Evolutionary conservation across 23 red algal species (phyloP), one percentile per base, ranked within the genome.

Genomic region (Gracilaria domingensis): DNA sequence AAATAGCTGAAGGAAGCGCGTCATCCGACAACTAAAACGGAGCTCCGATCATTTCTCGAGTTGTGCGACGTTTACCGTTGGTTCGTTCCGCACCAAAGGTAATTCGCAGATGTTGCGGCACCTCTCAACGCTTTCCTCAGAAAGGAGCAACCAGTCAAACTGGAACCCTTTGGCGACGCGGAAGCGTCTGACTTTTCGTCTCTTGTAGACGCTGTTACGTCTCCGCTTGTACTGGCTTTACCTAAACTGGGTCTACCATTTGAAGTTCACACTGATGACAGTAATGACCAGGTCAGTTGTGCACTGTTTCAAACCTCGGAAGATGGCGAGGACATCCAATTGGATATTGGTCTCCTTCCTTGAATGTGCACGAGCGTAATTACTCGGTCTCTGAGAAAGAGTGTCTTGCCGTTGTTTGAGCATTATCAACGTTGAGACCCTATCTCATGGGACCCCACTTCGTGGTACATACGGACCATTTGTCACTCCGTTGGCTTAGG

Each of bases 321-420:
- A 21, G 26, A 48, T 8, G 38, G 16, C 8, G 42, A 25, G 32
- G 72, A 24, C 26, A 48, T 80, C 75, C 75, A 8, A 49, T 80
- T 50, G 75, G 75, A 30, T 80, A 50, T 80, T 80, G 35, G 75
- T 24, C 40, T 50, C 34, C 40, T 21, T n/a, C n/a, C n/a, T 50
- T 80, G 23, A 48, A 17, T 17, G 40, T 21, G 23, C 40, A 40
- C 75, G 38, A 80, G 75, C 45, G 47, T 21, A 70, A 71, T 33
- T 85, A 85, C 36, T 35, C 81, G 5, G 55, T 1, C 18, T 36
- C 37, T 28, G 81, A 67, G 54, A 85, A 44, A 34, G 56, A 85
- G 24, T 65, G 81, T 33, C 81, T 85, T 53, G 29, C 32, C n/a
- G 56, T 85, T 18, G 81, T 85, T 21, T 85, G 81, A 53, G 81